These are phyloP conservation scores for Solanum acaule DNA, from an alignment of 257 asterid genomes.

Conservation along the genomic window DNA sequence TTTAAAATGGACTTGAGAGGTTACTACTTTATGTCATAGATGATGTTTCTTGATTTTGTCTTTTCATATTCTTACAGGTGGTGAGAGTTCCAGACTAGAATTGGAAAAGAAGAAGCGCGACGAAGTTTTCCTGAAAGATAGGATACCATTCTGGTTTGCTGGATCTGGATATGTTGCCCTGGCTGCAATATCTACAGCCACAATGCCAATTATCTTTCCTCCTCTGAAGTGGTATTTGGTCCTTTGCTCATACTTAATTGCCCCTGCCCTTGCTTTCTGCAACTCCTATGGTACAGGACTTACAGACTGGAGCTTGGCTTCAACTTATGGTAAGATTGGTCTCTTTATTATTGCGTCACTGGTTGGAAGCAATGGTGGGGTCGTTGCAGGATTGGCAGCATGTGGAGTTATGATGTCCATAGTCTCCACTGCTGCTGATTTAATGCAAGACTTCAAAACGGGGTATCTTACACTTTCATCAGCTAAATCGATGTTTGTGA, in stretches of 20 bases:
- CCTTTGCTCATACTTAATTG: constrained; percentile 75
- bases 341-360: constrained; percentile 81
- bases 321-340: constrained; percentile 90
- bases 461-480: constrained; percentile 86
- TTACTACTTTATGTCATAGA: not conserved
- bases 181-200: constrained; percentile 73
- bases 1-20: not conserved
- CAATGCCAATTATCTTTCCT: constrained; percentile 78
- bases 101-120: constrained; percentile 59
- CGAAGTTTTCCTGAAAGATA: constrained; percentile 61
- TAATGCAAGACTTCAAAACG: constrained; percentile 92
- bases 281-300: constrained; percentile 91
- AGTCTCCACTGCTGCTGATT: constrained; percentile 91
- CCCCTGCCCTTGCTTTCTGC: constrained; percentile 98
- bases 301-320: constrained; percentile 90
- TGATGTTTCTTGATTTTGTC: not conserved
- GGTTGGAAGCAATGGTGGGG: constrained; percentile 81
- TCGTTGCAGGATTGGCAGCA: constrained; percentile 78
- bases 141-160: constrained; percentile 81
- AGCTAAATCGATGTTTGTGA: constrained; percentile 91
- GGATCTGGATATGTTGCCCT: constrained; percentile 80
- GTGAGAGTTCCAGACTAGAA: constrained; percentile 32
- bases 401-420: constrained; percentile 98
- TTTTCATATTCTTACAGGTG: constrained; percentile 27
- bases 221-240: constrained; percentile 92